Percentiles rank a stretch among this genome's conserved stretches.
Conservation (phyloP, 2,329 filamentous ascomycete genomes). For the Arthrobotrys megalospora region DNA sequence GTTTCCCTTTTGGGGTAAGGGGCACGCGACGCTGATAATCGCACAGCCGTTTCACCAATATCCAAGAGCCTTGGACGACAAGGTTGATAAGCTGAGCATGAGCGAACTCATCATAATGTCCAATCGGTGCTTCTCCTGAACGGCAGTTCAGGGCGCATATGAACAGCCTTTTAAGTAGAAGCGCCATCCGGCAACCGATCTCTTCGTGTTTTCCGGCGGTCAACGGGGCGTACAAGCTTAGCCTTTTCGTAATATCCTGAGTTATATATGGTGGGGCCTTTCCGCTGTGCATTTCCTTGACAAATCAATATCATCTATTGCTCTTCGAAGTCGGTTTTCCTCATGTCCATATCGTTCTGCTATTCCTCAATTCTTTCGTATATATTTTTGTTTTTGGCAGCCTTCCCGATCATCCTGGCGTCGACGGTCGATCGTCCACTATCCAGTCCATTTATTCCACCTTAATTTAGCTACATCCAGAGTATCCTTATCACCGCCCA, state of each 20-base stretch:
- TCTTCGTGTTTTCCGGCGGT: not conserved
- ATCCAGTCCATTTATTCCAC: not conserved
- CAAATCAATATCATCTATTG: not conserved
- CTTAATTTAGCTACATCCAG: not conserved
- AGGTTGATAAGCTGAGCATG: not conserved
- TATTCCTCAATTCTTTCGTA: too few species aligned
- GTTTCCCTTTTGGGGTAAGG: slow-evolving; percentile 30
- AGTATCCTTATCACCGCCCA: not conserved
- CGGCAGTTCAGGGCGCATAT: not conserved
- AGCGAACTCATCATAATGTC: not conserved
- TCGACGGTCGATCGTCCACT: not conserved
- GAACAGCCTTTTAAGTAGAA: slow-evolving; percentile 21
- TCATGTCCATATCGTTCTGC: not conserved
- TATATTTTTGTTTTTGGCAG: too few species aligned
- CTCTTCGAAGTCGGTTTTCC: not conserved
- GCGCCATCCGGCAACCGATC: slow-evolving; percentile 17
- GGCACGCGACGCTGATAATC: slow-evolving; percentile 45
- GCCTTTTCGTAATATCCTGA: not conserved
- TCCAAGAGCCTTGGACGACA: slow-evolving; percentile 1
- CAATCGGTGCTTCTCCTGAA: slow-evolving; percentile 13
- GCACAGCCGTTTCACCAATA: slow-evolving; percentile 24
- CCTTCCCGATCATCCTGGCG: not conserved
- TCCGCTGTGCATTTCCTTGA: not conserved
- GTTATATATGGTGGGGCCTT: slow-evolving; percentile 6
- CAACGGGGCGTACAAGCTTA: slow-evolving; percentile 6